Evolutionary conservation across 2,329 filamentous ascomycete genomes (phyloP).

Genomic region (Lasiodiplodia theobromae): DNA sequence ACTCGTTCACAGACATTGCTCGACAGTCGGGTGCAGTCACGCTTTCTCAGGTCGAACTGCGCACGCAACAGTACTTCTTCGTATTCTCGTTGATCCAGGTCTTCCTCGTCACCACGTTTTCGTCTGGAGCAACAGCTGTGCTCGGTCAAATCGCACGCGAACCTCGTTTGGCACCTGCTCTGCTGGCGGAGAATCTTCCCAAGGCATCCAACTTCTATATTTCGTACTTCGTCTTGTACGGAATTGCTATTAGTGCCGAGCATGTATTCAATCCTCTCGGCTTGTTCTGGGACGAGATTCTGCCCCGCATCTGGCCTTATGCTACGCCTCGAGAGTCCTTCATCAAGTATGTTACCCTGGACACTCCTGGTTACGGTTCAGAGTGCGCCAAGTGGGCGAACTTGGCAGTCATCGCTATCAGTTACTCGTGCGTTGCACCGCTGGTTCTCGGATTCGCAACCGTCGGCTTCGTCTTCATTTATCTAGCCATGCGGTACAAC

Average conservation of each 20-base stretch:
- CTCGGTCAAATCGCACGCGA: constrained; percentile 53
- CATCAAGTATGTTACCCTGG: constrained; percentile 51
- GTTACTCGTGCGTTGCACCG: constrained; percentile 70
- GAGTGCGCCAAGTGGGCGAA: constrained; percentile 58
- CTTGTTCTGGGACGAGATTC: constrained; percentile 87
- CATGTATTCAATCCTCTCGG: constrained; percentile 82
- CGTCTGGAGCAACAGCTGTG: constrained; percentile 51
- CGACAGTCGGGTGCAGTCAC: constrained; percentile 49
- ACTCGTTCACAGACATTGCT: constrained; percentile 42
- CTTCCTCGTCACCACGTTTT: constrained; percentile 51
- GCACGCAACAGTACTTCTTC: constrained; percentile 49
- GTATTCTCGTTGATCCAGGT: constrained; percentile 52
- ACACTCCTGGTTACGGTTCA: constrained; percentile 53
- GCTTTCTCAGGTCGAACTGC: constrained; percentile 52
- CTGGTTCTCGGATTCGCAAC: constrained; percentile 80
- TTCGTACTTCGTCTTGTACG: constrained; percentile 50
- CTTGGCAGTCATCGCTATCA: constrained; percentile 46
- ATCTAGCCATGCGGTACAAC: constrained; percentile 58
- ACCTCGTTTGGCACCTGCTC: constrained; percentile 39
- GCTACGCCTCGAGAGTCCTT: constrained; percentile 55
- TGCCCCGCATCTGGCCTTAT: constrained; percentile 46
- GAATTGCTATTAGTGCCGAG: constrained; percentile 74
- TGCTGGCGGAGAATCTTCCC: constrained; percentile 45
- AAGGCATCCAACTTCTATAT: constrained; percentile 52
- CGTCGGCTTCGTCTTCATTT: constrained; percentile 77